Percentiles rank a stretch among this genome's conserved stretches.
Evolutionary conservation across 2,329 filamentous ascomycete genomes (phyloP).

Genomic region (Ascomycota sp.): DNA sequence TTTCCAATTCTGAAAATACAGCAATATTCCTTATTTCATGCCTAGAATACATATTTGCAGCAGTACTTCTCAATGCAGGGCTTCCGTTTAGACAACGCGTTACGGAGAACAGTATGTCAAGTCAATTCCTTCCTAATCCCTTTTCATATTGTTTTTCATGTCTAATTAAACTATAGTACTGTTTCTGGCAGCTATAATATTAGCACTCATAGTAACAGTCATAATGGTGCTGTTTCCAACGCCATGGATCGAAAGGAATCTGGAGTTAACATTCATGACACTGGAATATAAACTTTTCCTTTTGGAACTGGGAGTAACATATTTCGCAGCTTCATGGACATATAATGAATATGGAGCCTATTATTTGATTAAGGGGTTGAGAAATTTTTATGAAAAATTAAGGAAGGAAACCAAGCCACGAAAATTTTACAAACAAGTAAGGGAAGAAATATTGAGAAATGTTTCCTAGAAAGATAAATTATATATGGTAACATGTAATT

Average conservation of each 20-base stretch:
- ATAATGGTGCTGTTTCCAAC: conserved; percentile 71
- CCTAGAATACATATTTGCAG: conserved; percentile 86
- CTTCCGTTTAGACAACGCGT: conserved; percentile 72
- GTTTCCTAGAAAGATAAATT: too few relatives aligned
- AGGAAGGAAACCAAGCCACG: too few relatives aligned
- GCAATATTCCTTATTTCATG: conserved; percentile 76
- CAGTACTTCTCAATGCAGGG: conserved; percentile 78
- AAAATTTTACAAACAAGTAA: too few relatives aligned
- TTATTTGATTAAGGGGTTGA: too few relatives aligned
- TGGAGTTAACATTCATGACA: conserved; percentile 71
- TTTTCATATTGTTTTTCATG: neutral
- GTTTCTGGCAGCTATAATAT: conserved; percentile 57
- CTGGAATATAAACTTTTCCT: conserved; percentile 54
- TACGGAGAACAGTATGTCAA: conserved; percentile 50
- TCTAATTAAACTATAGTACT: conserved; percentile 34
- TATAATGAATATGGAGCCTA: conserved; percentile 55
- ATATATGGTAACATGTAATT: too few relatives aligned
- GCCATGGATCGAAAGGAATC: conserved; percentile 45
- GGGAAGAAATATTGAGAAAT: too few relatives aligned
- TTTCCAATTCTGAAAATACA: conserved; percentile 85
- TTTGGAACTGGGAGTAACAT: conserved; percentile 45
- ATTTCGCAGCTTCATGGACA: conserved; percentile 48
- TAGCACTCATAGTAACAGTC: conserved; percentile 43
- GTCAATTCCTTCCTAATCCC: neutral
- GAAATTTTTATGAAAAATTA: too few relatives aligned